Evolutionary conservation across 495 filamentous ascomycete genomes (phyloP), one percentile per base, ranked within the genome.

Genomic region (Lentithecium fluviatile): DNA sequence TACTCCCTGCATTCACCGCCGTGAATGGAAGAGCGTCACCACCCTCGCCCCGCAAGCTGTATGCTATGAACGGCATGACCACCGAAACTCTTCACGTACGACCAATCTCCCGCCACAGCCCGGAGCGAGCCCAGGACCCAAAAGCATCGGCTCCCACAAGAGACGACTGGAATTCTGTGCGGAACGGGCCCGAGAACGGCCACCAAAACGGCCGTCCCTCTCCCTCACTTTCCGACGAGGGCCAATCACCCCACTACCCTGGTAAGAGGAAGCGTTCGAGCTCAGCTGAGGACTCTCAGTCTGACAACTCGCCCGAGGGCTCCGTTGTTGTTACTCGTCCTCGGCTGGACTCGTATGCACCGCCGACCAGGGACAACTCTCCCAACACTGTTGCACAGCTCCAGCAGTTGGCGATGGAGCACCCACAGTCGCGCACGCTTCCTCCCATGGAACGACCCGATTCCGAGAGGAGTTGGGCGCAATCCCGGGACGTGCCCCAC

Each of bases 21-120:
- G 68, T 70, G 32, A 70, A 70, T 52, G 65, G 68, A 13, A 54
- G 60, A 51, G 45, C 50, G 6, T 70, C 64, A 17, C 60, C 64
- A 42, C 50, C 64, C 11, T 60, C 60, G 38, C 56, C 52, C 34
- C 68, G 45, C 45, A 58, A 50, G 29, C 25, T 51, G 52, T 49
- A 64, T 55, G 53, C 56, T 48, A 45, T 38, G 19, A 59, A 60
- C 52, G 59, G 56, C 52, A 60, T 61, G 48, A 48, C 56, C 48
- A 24, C 45, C 8, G 67, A 69, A 3, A 50, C 52, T 0, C 47
- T 53, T 21, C 60, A 65, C 56, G 56, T 59, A 34, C 43, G 53
- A 46, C 54, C 60, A 46, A 13, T 60, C 32, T 50, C 57, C n/a
- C 36, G 29, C 4, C 15, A 47, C 5, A 50, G 50, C 47, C n/a